Evolutionary conservation across 768 basidiomycete genomes (phyloP).

Genomic region (Russula olivacea): DNA sequence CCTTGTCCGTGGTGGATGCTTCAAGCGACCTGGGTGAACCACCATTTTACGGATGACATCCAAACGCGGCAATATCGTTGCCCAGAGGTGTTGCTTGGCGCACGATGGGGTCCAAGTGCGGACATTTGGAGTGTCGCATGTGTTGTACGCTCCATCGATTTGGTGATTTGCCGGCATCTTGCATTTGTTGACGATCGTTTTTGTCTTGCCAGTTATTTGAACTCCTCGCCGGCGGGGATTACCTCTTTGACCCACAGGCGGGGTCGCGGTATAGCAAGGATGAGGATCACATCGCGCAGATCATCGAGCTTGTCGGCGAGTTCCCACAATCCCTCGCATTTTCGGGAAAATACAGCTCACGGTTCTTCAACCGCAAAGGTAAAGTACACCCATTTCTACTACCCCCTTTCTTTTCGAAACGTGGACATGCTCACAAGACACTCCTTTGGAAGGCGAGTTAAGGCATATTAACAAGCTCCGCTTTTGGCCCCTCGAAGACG

Average conservation of each 20-base stretch:
- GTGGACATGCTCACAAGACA: background rate
- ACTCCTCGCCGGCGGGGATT: conserved; percentile 93
- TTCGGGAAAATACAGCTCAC: conserved; percentile 85
- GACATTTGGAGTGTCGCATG: conserved; percentile 97
- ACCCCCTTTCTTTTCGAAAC: no score
- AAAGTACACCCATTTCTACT: conserved; percentile 26
- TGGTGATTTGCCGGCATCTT: background rate
- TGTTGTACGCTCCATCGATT: conserved; percentile 53
- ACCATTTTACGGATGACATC: conserved; percentile 98
- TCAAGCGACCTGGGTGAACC: conserved; percentile 80
- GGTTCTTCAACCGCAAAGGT: conserved; percentile 98
- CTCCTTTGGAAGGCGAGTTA: conserved; percentile 54
- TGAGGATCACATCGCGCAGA: conserved; percentile 96
- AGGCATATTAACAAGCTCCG: conserved; percentile 92
- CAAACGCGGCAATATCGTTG: conserved; percentile 96
- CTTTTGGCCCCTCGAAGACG: conserved; percentile 79
- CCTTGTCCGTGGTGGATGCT: background rate
- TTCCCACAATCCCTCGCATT: conserved; percentile 79
- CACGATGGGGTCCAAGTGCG: conserved; percentile 91
- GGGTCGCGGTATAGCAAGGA: conserved; percentile 95
- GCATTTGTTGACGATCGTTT: background rate
- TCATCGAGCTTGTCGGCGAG: conserved; percentile 93
- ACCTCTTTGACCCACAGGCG: conserved; percentile 94
- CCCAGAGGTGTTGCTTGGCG: conserved; percentile 95
- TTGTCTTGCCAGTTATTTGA: conserved; percentile 71